Evolutionary conservation across 2,329 filamentous ascomycete genomes (phyloP), one percentile per base, ranked within the genome.

Genomic region (Paecilomyces formosus): DNA sequence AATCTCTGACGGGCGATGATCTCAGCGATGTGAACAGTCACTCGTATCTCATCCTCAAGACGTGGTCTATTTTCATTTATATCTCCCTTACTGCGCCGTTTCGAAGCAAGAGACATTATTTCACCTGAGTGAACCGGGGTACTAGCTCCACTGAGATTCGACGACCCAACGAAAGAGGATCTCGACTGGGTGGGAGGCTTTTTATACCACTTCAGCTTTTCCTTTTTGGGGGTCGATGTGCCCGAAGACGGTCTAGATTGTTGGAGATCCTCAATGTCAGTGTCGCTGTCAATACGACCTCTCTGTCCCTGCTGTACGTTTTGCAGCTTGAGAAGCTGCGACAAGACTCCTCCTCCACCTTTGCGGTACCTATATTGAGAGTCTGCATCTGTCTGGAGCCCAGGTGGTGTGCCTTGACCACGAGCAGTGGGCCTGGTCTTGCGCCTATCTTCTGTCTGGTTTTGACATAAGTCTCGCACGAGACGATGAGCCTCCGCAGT

Each of bases 1-100:
- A 95, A 96, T 53, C 85, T 84, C 65, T 96, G 92, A 1, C 92
- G 84, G 53, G 87, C 85, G 22, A 96, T 81, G 18, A 88, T 92
- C 61, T 84, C 82, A n/a, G 82, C 82, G 60, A 87, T 81, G 67
- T 86, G 82, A 4, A 83, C 77, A 3, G 81, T 84, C 61, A 85
- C 83, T 56, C 78, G 76, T 60, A 82, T 79, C 61, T 84, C 78
- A 22, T 84, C 77, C 52, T 73, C 71, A 2, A 70, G 58, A 9
- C 65, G 66, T 11, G 64, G 64, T 55, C 66, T 68, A 33, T 55
- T 61, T 31, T n/a, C 24, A 21, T 18, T 18, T 28, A 2, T 9
- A 9, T 57, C 66, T 69, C 63, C 51, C 61, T 55, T 61, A 62
- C 57, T 64, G 63, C 59, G 59, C 49, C 61, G 60, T 53, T 65